Evolutionary conservation across 2,329 filamentous ascomycete species (phyloP).

Genomic region (Claviceps citrina): DNA sequence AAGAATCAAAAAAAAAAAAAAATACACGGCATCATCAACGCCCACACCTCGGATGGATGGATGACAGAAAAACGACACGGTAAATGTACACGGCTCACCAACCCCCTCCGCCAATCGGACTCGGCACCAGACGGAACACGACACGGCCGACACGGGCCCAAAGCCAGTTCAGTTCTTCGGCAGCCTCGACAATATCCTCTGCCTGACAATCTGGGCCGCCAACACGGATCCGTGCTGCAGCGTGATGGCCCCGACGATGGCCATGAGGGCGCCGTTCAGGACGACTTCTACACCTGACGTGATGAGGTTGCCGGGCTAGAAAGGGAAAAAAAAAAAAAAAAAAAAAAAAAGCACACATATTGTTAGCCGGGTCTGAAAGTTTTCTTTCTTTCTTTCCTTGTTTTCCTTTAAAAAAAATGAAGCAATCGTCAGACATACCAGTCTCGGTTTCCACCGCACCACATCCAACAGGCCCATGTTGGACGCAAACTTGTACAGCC

Average conservation of each 20-base stretch:
- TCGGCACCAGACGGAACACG: neutral
- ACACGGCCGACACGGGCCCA: no score
- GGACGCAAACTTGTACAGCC: constrained; percentile 51
- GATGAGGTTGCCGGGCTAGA: constrained; percentile 49
- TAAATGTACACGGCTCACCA: neutral
- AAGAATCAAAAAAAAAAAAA: no score
- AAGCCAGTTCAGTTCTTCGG: constrained; percentile 8
- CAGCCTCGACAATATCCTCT: constrained; percentile 48
- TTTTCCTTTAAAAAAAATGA: no score
- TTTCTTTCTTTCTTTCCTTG: neutral
- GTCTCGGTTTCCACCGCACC: constrained; percentile 74
- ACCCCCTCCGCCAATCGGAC: neutral
- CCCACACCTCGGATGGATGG: no score
- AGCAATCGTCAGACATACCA: no score
- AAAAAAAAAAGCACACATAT: no score
- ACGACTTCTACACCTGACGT: constrained; percentile 62
- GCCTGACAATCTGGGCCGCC: constrained; percentile 58
- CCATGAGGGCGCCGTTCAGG: constrained; percentile 62
- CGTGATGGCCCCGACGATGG: constrained; percentile 78
- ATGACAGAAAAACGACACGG: no score
- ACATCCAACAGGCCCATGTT: constrained; percentile 59
- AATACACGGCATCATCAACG: no score
- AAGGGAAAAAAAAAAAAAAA: no score
- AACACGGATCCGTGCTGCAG: constrained; percentile 71
- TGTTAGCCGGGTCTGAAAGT: no score